Evolutionary conservation across 257 asterid genomes (phyloP).

Genomic region (Prunella vulgaris): DNA sequence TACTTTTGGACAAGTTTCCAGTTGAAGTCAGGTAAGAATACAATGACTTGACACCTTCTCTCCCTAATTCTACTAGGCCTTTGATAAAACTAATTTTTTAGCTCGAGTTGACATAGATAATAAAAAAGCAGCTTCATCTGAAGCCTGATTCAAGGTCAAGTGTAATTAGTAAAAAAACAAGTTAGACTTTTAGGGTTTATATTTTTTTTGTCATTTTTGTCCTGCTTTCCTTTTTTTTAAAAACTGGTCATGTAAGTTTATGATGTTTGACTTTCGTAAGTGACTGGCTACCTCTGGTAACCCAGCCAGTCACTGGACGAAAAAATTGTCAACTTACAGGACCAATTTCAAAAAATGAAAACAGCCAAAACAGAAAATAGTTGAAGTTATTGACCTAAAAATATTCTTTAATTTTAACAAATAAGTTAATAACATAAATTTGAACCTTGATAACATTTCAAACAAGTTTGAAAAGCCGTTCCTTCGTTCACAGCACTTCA

Average conservation of each 20-base stretch:
- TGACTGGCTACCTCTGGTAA: too few relatives aligned
- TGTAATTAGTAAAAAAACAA: too few relatives aligned
- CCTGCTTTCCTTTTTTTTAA: too few relatives aligned
- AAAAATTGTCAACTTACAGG: too few relatives aligned
- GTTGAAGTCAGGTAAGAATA: conserved; percentile 71
- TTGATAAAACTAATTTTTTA: background rate
- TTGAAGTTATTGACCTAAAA: too few relatives aligned
- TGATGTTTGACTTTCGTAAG: too few relatives aligned
- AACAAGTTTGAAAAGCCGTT: background rate
- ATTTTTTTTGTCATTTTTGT: too few relatives aligned
- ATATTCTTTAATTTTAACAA: too few relatives aligned
- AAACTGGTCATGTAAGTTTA: too few relatives aligned
- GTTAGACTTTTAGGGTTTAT: background rate
- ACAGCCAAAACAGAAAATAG: too few relatives aligned
- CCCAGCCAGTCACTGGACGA: too few relatives aligned
- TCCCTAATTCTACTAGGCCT: background rate
- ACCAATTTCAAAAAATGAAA: too few relatives aligned
- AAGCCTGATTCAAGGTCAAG: background rate
- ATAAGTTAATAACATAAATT: background rate
- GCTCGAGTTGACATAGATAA: background rate
- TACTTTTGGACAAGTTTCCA: conserved; percentile 90
- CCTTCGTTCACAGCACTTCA: background rate
- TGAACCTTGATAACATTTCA: background rate
- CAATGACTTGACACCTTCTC: background rate
- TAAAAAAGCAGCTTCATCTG: background rate